Conservation (phyloP, 2,329 filamentous ascomycete species). For the Mollisiaceae sp. region DNA sequence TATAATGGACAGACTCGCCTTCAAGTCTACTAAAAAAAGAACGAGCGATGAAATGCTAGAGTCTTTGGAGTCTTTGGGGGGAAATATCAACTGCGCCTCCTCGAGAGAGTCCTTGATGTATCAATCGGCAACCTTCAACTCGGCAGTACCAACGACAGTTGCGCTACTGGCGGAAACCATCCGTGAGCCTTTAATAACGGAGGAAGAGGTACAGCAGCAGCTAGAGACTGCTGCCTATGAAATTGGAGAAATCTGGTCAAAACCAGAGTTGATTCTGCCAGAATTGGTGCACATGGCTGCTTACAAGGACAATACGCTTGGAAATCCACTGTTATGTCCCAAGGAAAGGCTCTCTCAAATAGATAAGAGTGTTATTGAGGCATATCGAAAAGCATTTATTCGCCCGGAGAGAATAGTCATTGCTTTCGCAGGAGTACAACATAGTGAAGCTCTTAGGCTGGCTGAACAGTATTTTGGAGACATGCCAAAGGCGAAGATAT, state of each 20-base stretch:
- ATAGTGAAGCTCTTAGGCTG: constrained; percentile 77
- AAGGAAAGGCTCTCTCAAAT: constrained; percentile 80
- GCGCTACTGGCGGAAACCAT: constrained; percentile 92
- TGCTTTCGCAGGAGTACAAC: constrained; percentile 90
- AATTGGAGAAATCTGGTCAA: constrained; percentile 96
- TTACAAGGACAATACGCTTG: constrained; percentile 94
- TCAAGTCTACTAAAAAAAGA: constrained; percentile 80
- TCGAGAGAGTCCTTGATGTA: constrained; percentile 98
- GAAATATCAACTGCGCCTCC: constrained; percentile 96
- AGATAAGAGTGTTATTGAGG: constrained; percentile 71
- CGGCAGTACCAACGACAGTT: constrained; percentile 80
- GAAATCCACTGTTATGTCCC: constrained; percentile 91
- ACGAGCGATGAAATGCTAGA: constrained; percentile 86
- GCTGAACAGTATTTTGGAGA: constrained; percentile 89
- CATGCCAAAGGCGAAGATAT: constrained; percentile 67
- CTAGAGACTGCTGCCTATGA: constrained; percentile 93
- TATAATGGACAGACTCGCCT: constrained; percentile 93
- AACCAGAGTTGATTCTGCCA: constrained; percentile 93
- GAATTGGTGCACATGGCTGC: constrained; percentile 95
- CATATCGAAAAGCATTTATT: constrained; percentile 85
- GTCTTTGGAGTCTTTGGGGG: constrained; percentile 83
- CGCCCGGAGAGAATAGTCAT: constrained; percentile 90
- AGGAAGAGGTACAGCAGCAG: constrained; percentile 85
- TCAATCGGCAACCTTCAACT: constrained; percentile 97
- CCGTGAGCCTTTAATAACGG: constrained; percentile 80